Conservation (phyloP, 257 asterid genomes). For the Pogostemon cablin region DNA sequence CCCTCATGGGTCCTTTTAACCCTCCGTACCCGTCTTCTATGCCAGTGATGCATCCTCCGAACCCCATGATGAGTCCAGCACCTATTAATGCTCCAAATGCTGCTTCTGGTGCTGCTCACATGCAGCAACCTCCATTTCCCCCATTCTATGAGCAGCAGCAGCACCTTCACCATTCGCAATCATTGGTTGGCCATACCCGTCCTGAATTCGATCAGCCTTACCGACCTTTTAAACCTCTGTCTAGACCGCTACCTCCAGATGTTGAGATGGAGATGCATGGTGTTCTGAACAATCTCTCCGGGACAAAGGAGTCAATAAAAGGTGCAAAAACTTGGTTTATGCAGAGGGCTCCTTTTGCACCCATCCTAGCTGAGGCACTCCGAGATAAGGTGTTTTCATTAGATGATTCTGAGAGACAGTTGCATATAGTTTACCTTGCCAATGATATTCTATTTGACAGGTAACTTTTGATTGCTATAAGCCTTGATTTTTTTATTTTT, state of each 20-base stretch:
- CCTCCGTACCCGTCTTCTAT: slow-evolving; percentile 71
- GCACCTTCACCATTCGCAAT: slow-evolving; percentile 66
- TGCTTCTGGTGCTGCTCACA: slow-evolving; percentile 58
- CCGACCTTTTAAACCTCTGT: slow-evolving; percentile 66
- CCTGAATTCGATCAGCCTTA: slow-evolving; percentile 73
- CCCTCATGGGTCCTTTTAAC: slow-evolving; percentile 61
- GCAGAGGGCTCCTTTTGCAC: slow-evolving; percentile 85
- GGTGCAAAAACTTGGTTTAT: slow-evolving; percentile 98
- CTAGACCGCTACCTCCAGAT: slow-evolving; percentile 93
- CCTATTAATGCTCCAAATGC: slow-evolving; percentile 69
- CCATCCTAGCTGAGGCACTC: slow-evolving; percentile 86
- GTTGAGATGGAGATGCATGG: slow-evolving; percentile 86
- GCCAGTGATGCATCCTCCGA: slow-evolving; percentile 83
- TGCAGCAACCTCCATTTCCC: slow-evolving; percentile 74
- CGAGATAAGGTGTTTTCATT: slow-evolving; percentile 75
- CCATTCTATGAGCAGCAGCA: slow-evolving; percentile 76
- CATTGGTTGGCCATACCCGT: slow-evolving; percentile 61
- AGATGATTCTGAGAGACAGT: slow-evolving; percentile 93
- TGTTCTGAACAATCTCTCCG: slow-evolving; percentile 77
- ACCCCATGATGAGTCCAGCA: slow-evolving; percentile 71
- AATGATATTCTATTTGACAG: slow-evolving; percentile 97
- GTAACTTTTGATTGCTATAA: slow-evolving; percentile 40
- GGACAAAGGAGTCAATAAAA: slow-evolving; percentile 98
- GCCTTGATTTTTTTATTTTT: background rate
- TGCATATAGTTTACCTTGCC: slow-evolving; percentile 90